Evolutionary conservation across 1,284 basidiomycete species (phyloP), one percentile per base, ranked within the genome.

Genomic region (Malassezia cuniculi): DNA sequence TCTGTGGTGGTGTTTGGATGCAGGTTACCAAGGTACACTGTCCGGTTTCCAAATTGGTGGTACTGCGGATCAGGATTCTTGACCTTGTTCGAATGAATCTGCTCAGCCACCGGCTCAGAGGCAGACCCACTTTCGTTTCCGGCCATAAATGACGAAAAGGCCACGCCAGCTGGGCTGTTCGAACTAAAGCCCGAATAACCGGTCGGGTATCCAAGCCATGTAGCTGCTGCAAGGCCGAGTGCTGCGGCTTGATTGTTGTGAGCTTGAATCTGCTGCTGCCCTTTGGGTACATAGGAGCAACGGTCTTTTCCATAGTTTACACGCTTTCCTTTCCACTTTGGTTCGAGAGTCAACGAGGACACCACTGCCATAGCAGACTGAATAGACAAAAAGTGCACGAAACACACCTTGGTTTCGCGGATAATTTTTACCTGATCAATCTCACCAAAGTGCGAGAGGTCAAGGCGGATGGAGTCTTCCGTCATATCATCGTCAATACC

Each of bases 391-490:
- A 66, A 66, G 43, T 66, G 62, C 14, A 64, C 54, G 34, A 66
- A 66, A 21, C 55, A 60, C 17, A 66, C 64, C 47, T 59, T 60
- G 49, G 64, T 63, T 38, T 66, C 62, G 43, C 60, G 52, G 17
- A 66, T 55, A 20, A 66, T 64, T 48, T 66, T 66, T 40, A 66
- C 57, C 48, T 66, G 62, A 35, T 66, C 62, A 34, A 66, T 66
- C 26, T 60, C 60, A 4, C 62, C 62, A 32, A 64, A 66, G 26
- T 55, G 52, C 8, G 51, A 39, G 15, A 66, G 57, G 16, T 61
- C 56, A 25, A 58, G 52, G 22, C 58, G 54, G 5, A 66, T 52
- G 15, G 45, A 50, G 34, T 60, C 44, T 29, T 66, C 62, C 10
- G 56, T 60, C 6, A 40, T 51, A 26, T 43, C 42, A 16, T 58